These are phyloP conservation scores for Metschnikowia gruessii DNA, from an alignment of 805 yeast species.

Conservation along the genomic window DNA sequence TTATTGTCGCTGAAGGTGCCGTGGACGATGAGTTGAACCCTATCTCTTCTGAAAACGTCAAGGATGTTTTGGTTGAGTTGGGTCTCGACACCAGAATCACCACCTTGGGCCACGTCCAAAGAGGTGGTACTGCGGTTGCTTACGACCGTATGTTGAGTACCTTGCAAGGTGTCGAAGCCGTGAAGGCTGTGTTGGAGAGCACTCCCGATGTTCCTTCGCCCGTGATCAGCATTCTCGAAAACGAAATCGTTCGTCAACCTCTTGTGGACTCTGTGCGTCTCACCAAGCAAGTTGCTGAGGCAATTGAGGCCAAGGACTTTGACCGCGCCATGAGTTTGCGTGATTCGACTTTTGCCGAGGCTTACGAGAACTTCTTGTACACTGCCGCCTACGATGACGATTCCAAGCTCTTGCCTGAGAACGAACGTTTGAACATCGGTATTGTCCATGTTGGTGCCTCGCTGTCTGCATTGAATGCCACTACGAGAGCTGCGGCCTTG, in stretches of 20 bases:
- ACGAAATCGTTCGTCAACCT: constrained; percentile 80
- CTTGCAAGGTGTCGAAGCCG: constrained; percentile 96
- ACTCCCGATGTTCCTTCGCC: constrained; percentile 94
- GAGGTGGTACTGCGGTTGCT: constrained; percentile 99
- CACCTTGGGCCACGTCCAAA: constrained; percentile 94
- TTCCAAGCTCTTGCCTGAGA: constrained; percentile 48
- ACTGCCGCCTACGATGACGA: constrained; percentile 63
- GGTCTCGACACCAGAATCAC: constrained; percentile 95
- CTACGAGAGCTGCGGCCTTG: constrained; percentile 71
- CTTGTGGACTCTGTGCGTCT: constrained; percentile 85
- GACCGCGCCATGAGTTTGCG: constrained; percentile 83
- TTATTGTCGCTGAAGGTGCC: constrained; percentile 98
- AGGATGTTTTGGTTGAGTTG: constrained; percentile 73
- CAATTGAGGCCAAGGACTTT: constrained; percentile 76
- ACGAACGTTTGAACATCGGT: constrained; percentile 59
- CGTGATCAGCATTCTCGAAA: constrained; percentile 85
- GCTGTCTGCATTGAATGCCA: constrained; percentile 73
- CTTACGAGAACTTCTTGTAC: constrained; percentile 44
- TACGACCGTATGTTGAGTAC: constrained; percentile 90
- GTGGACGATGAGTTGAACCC: constrained; percentile 77
- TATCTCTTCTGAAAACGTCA: constrained; percentile 76
- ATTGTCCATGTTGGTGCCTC: constrained; percentile 79
- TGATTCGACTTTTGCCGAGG: constrained; percentile 82
- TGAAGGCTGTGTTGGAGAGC: constrained; percentile 81
- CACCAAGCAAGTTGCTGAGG: constrained; percentile 87